Conservation (phyloP, 768 basidiomycete species). For the Tulasnella sp. region DNA sequence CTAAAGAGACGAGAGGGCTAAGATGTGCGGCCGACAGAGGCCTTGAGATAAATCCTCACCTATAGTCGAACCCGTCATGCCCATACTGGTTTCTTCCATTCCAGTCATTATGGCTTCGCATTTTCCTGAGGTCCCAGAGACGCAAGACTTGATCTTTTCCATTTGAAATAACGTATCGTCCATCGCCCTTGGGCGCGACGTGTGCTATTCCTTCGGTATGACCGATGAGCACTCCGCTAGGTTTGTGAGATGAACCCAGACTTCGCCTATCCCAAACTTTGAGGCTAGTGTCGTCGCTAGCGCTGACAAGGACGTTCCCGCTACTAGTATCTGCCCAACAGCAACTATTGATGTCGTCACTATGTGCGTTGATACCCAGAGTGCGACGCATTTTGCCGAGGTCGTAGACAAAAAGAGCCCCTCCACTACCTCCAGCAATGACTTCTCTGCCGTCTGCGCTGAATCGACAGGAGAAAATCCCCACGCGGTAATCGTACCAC, state of each 20-base stretch:
- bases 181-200: conserved; percentile 92
- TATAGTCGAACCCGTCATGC: conserved; percentile 64
- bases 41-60: conserved; percentile 40
- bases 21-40: neutral
- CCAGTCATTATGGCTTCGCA: conserved; percentile 67
- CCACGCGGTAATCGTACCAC: conserved; percentile 45
- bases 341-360: conserved; percentile 88
- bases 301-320: conserved; percentile 90
- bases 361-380: conserved; percentile 80
- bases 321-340: conserved; percentile 92
- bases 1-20: conserved; percentile 33
- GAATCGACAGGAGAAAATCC: conserved; percentile 92
- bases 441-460: conserved; percentile 95
- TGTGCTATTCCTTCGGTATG: conserved; percentile 95
- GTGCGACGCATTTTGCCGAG: conserved; percentile 68
- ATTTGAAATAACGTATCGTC: conserved; percentile 90
- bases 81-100: conserved; percentile 48
- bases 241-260: conserved; percentile 47
- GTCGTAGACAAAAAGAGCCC: conserved; percentile 74
- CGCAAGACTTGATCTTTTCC: conserved; percentile 88
- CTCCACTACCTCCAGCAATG: conserved; percentile 74
- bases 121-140: conserved; percentile 90
- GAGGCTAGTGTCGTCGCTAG: conserved; percentile 87
- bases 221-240: conserved; percentile 88
- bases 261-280: conserved; percentile 81